phyloP scores from a whole-genome alignment of 2,329 filamentous ascomycete species.

The Nothopassalora personata region DNA sequence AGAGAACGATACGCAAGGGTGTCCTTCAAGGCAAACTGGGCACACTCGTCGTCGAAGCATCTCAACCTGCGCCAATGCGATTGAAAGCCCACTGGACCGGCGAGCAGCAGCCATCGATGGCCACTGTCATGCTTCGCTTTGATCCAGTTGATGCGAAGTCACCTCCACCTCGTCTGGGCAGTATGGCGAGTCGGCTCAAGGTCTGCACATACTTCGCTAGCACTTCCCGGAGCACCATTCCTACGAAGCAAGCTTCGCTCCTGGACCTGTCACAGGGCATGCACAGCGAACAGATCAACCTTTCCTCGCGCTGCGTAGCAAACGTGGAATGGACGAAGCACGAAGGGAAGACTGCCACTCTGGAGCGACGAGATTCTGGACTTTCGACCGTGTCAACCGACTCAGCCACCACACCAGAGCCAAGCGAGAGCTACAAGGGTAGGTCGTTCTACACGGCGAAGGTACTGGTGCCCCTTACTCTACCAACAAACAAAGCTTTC shows the following conservation, averaged over 20 bases:
- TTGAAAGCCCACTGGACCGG: constrained; percentile 40
- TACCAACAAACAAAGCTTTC: constrained; percentile 56
- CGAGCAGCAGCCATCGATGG: constrained; percentile 48
- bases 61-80: constrained; percentile 54
- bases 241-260: constrained; percentile 39
- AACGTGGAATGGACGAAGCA: constrained; percentile 51
- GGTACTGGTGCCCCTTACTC: constrained; percentile 58
- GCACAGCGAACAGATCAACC: constrained; percentile 48
- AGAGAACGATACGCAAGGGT: constrained; percentile 57
- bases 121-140: constrained; percentile 55
- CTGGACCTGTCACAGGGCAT: constrained; percentile 47
- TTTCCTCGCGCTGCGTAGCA: constrained; percentile 53
- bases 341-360: constrained; percentile 25
- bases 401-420: constrained; percentile 30
- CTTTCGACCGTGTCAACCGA: constrained; percentile 26
- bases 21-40: constrained; percentile 56
- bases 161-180: constrained; percentile 50
- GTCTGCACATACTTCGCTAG: constrained; percentile 54
- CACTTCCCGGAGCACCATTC: constrained; percentile 47
- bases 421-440: constrained; percentile 41
- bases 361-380: constrained; percentile 39
- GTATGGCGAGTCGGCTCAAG: constrained; percentile 51
- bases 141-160: constrained; percentile 50
- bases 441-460: constrained; percentile 55
- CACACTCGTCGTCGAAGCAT: constrained; percentile 51